Base-by-base conservation (phyloP, 1,284 basidiomycete genomes). In the Ustilago shanxiensis region DNA sequence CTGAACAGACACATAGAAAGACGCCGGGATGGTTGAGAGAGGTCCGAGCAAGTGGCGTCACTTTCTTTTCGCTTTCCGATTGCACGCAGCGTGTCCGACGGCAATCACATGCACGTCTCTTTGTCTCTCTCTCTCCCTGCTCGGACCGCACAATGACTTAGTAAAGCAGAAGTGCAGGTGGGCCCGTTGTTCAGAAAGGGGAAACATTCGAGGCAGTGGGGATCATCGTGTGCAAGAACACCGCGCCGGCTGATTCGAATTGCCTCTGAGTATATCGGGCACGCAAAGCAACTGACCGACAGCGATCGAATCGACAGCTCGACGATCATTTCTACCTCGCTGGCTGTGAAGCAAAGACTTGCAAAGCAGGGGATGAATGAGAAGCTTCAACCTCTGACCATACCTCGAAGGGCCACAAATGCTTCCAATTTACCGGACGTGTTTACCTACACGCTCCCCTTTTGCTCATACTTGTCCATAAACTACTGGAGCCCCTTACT, bases 401-500 rank as follows among this genome's bases (percentile, higher is more conserved):
- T 39, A 16, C 7, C 18, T 7, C 6, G 41, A 22, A 14, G 8
- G 9, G 3, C n/a, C n/a, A n/a, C 8, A 37, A 33, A 33, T 33
- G 31, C 13, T 37, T 14, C 35, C 35, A 37, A 14, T 16, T 3
- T 11, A 37, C 9, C 35, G 35, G 35, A 37, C 35, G 14, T 16
- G 35, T n/a, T 9, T 33, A 11, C n/a, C n/a, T n/a, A n/a, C n/a
- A n/a, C n/a, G n/a, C n/a, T n/a, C n/a, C n/a, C n/a, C n/a, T n/a
- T n/a, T n/a, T n/a, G n/a, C n/a, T n/a, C n/a, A n/a, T n/a, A n/a
- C n/a, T n/a, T n/a, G n/a, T n/a, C n/a, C n/a, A n/a, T n/a, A n/a
- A n/a, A n/a, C n/a, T n/a, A n/a, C n/a, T n/a, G n/a, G n/a, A n/a
- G 41, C 41, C 41, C 41, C 41, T 44, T 44, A 20, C 41, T 44